Conservation (phyloP, 148 eudicot species). For the Vaccinium corymbosum region DNA sequence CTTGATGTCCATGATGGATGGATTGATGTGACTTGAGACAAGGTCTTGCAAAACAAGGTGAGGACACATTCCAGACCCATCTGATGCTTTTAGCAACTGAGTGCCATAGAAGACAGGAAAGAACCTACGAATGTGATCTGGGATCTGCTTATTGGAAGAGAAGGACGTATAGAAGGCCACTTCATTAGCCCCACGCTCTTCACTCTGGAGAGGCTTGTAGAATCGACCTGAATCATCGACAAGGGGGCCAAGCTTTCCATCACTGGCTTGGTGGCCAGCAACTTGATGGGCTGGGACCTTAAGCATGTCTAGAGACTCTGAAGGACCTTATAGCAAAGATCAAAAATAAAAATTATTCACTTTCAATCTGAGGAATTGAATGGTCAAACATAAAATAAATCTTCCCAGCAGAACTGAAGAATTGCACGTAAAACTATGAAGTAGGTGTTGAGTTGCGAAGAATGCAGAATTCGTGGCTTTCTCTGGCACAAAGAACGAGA, state of each 20-base stretch:
- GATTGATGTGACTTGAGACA: constrained; percentile 35
- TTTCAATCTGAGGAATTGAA: not conserved
- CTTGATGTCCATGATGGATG: constrained; percentile 75
- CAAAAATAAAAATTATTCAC: not conserved
- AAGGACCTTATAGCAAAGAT: not conserved
- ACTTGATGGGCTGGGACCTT: constrained; percentile 82
- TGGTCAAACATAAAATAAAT: not conserved
- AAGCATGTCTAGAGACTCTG: constrained; percentile 26
- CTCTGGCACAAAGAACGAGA: not conserved
- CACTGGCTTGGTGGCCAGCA: constrained; percentile 75
- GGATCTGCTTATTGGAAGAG: constrained; percentile 49
- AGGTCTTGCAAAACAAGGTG: constrained; percentile 77
- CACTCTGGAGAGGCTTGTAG: constrained; percentile 90
- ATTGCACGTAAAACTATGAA: not conserved
- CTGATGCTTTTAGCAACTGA: constrained; percentile 61
- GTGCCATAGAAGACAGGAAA: constrained; percentile 79
- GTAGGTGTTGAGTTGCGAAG: not conserved
- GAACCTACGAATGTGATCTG: constrained; percentile 51
- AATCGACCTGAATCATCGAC: constrained; percentile 75
- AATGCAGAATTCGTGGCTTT: not conserved
- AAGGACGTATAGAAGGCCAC: constrained; percentile 66
- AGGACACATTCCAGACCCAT: constrained; percentile 68
- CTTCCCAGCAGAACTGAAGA: not conserved
- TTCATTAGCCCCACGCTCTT: constrained; percentile 67
- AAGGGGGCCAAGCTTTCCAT: constrained; percentile 78